Evolutionary conservation across 768 basidiomycete species (phyloP).

Genomic region (Cantharellus cinnabarinus): DNA sequence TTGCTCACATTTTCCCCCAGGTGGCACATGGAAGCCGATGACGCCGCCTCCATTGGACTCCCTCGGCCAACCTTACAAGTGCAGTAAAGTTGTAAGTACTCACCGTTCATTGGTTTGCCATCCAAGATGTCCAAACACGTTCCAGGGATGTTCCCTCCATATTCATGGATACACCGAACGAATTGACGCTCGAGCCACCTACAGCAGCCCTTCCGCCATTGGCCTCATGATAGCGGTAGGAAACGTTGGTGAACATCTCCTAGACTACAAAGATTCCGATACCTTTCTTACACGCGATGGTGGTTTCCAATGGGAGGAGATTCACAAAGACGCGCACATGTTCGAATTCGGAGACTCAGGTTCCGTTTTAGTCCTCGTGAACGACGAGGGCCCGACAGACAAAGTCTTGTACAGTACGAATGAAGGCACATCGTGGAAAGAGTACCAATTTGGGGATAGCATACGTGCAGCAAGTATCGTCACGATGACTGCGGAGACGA

Average conservation of each 20-base stretch:
- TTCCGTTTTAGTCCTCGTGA: constrained; percentile 78
- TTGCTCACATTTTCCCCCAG: constrained; percentile 19
- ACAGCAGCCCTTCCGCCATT: constrained; percentile 76
- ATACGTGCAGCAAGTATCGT: constrained; percentile 59
- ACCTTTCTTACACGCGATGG: constrained; percentile 93
- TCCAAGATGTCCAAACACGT: background rate
- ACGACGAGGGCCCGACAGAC: constrained; percentile 87
- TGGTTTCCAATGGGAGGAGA: constrained; percentile 96
- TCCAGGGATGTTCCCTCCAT: constrained; percentile 66
- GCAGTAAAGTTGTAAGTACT: constrained; percentile 38
- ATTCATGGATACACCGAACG: constrained; percentile 95
- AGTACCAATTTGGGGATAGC: constrained; percentile 53
- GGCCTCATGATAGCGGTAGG: constrained; percentile 93
- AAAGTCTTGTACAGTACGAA: constrained; percentile 77
- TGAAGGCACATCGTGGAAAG: constrained; percentile 72
- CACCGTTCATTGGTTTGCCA: background rate
- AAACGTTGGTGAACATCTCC: constrained; percentile 73
- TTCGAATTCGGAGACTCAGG: constrained; percentile 99
- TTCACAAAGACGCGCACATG: constrained; percentile 92
- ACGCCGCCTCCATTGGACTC: constrained; percentile 60
- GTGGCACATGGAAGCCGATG: constrained; percentile 73
- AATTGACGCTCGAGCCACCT: constrained; percentile 74
- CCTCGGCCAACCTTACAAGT: constrained; percentile 47
- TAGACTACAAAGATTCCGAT: constrained; percentile 68
- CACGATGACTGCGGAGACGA: constrained; percentile 79